Evolutionary conservation across 2,329 filamentous ascomycete species (phyloP), one percentile per base, ranked within the genome.

Genomic region (Cadophora sp.): DNA sequence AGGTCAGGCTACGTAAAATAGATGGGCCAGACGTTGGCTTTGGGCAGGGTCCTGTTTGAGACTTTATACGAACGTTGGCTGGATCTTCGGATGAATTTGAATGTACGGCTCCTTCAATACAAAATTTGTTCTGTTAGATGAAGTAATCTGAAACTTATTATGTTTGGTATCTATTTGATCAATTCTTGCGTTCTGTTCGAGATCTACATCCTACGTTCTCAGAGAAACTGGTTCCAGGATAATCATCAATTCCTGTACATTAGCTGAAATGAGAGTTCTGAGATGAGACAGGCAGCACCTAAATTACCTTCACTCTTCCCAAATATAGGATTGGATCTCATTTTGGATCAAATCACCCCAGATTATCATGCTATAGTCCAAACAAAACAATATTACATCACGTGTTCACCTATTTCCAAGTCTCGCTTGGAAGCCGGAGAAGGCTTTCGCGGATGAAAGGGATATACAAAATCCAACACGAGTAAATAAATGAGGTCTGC

Each of bases 331-430:
- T 9, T 16, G 5, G 4, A 55, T 55, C 27, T 55, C 51, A 55
- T 55, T 55, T 29, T 55, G 51, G 51, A 29, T 55, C 51, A 31
- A n/a, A 31, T 31, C n/a, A 31, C 51, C 51, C 51, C 51, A 55
- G 51, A 55, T 55, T 55, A 55, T 55, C 24, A n/a, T 55, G 51
- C 51, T 55, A 55, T 53, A 48, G 19, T 55, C 16, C 27, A 55
- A 31, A 55, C 51, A 55, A 27, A 27, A n/a, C 51, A 31, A 19
- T 55, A 55, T 31, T n/a, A n/a, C 12, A 55, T 55, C 51, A 55
- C 51, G 51, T 55, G 51, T 31, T 55, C 51, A 3, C 26, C 51
- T 31, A 31, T 31, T 31, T 31, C 31, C 31, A 27, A 26, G 51
- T 31, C 26, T 55, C 51, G 51, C 51, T 31, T 55, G 51, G 51